A percentile compares a stretch with the other conserved stretches of the same genome.
Conservation (phyloP, 2,329 filamentous ascomycete species). For the Colletotrichum kahawae region DNA sequence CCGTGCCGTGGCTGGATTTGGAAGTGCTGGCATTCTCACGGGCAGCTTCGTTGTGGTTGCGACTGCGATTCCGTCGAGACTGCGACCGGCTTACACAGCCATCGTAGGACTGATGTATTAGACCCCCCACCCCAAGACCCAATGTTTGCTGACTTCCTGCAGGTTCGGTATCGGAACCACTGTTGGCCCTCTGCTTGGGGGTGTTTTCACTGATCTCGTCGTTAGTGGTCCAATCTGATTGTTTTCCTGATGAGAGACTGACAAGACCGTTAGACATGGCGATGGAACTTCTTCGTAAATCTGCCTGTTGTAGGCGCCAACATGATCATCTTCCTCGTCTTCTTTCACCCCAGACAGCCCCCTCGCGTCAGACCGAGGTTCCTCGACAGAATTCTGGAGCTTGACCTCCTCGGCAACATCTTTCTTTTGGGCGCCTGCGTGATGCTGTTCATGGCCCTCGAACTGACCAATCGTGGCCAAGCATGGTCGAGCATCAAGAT, state of each 20-base stretch:
- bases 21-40: conserved; percentile 30
- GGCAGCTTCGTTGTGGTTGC: conserved; percentile 40
- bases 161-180: conserved; percentile 40
- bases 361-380: conserved; percentile 26
- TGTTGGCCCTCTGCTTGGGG: conserved; percentile 38
- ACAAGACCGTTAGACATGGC: conserved; percentile 24
- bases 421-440: conserved; percentile 49
- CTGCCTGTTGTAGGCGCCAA: conserved; percentile 33
- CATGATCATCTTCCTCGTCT: conserved; percentile 28
- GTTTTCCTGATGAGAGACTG: neutral
- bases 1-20: conserved; percentile 16
- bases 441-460: conserved; percentile 52
- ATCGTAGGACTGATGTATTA: conserved; percentile 37
- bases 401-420: conserved; percentile 44
- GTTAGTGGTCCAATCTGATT: conserved; percentile 25
- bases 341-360: conserved; percentile 30
- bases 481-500: conserved; percentile 48
- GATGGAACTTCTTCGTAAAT: conserved; percentile 25
- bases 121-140: neutral
- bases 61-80: conserved; percentile 31
- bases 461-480: conserved; percentile 49
- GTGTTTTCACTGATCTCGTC: conserved; percentile 38
- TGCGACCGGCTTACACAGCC: conserved; percentile 35
- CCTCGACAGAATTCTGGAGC: conserved; percentile 29
- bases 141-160: neutral